Conservation (phyloP, 257 asterid genomes). For the Fraxinus cuspidata region DNA sequence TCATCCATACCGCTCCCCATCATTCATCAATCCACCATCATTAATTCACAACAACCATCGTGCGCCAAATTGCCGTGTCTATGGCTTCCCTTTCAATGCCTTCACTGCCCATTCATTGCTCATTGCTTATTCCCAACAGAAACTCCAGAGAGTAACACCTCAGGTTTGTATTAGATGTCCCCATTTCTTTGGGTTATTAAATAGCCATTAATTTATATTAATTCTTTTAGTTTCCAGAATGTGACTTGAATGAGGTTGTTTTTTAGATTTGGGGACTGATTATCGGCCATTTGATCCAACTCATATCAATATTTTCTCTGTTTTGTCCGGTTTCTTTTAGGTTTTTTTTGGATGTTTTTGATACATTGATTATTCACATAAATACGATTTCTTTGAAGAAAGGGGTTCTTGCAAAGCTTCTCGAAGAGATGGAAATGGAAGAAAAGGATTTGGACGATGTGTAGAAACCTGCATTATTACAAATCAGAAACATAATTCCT, state of each 20-base stretch:
- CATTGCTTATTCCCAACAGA: too few species aligned
- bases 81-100: too few species aligned
- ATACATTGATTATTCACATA: not conserved
- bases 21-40: too few species aligned
- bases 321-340: not conserved
- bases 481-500: conserved; percentile 73
- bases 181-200: too few species aligned
- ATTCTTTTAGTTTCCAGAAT: too few species aligned
- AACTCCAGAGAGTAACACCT: too few species aligned
- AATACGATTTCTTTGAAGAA: conserved; percentile 53
- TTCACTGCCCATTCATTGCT: too few species aligned
- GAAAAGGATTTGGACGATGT: conserved; percentile 13
- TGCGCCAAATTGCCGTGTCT: too few species aligned
- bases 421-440: conserved; percentile 47
- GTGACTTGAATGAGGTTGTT: not conserved
- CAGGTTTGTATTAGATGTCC: too few species aligned
- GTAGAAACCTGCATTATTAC: conserved; percentile 45
- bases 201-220: too few species aligned
- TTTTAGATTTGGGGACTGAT: not conserved
- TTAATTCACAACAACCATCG: too few species aligned
- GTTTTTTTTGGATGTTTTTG: not conserved
- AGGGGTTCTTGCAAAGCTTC: conserved; percentile 61
- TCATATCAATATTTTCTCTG: not conserved
- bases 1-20: too few species aligned
- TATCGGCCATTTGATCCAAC: not conserved